Base-by-base conservation (phyloP, 2,329 filamentous ascomycete species). In the Ophiocordyceps robertsii region DNA sequence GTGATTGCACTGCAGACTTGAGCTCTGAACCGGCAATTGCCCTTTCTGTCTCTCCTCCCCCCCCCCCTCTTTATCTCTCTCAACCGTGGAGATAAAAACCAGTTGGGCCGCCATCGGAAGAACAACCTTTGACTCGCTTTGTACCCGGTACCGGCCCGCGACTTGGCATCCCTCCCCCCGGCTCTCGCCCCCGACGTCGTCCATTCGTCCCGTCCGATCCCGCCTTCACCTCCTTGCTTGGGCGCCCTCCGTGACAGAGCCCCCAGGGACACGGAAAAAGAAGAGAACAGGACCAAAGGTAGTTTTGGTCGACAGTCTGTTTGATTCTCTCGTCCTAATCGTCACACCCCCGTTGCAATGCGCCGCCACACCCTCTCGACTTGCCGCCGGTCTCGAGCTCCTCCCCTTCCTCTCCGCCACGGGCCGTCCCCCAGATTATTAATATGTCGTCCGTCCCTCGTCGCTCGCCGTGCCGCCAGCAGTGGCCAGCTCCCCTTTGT, bases 261-360 rank as follows among this genome's bases (percentile, higher is more conserved):
- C 24, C 24, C 6, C 6, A 27, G 24, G 24, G 24, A 9, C 6
- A 9, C 24, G 9, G 9, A 6, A 27, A 27, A 9, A 6, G 6
- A 27, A 27, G 24, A 27, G 24, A 9, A 27, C 24, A 6, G 9
- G 24, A 27, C n/a, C 33, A 10, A 14, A 16, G 4, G 33, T 16
- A 16, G 37, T 27, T 16, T 11, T 16, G 8, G 3, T 36, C 6
- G 33, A 40, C 38, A 43, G 46, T 46, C 46, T 41, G 46, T 45
- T 31, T 31, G 27, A 33, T 42, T 43, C 45, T 43, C 45, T 37
- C 41, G 42, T 30, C 38, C 30, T 24, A 37, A 38, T 29, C 41
- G 19, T 30, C 38, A 44, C 40, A 38, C 44, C 38, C 40, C 44
- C 29, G 33, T 33, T 38, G 47, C 44, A 41, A 52, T 53, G 51